A percentile compares a stretch with the other conserved stretches of the same genome.
phyloP scores from a whole-genome alignment of 192 early-diverging fungal species.

The Gorgonomyces haynaldii region DNA sequence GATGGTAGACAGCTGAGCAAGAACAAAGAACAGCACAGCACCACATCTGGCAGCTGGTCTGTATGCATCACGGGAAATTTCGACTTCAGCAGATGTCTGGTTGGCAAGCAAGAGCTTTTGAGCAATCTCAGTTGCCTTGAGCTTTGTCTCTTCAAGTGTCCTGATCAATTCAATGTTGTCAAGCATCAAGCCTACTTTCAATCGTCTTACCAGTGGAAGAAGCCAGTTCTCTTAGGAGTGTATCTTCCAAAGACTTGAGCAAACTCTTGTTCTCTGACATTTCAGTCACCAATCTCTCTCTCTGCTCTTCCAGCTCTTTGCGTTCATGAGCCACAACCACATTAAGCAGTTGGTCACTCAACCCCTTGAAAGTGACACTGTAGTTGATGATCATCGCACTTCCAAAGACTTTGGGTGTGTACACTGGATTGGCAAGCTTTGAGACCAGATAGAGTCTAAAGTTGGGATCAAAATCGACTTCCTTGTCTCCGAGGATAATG shows the following conservation, averaged over 20 bases:
- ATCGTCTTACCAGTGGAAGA: constrained; percentile 33
- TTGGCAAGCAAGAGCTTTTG: constrained; percentile 48
- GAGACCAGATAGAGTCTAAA: constrained; percentile 47
- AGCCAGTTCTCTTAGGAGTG: constrained; percentile 42
- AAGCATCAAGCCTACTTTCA: constrained; percentile 30
- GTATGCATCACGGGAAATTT: constrained; percentile 46
- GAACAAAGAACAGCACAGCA: constrained; percentile 49
- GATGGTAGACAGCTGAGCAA: constrained; percentile 48
- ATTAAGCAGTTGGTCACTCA: constrained; percentile 52
- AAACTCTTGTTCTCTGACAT: constrained; percentile 46
- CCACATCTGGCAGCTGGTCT: constrained; percentile 46
- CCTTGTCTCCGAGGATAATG: constrained; percentile 52
- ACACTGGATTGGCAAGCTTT: constrained; percentile 41
- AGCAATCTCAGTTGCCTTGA: constrained; percentile 49
- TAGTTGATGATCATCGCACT: constrained; percentile 55
- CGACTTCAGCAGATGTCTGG: constrained; percentile 49
- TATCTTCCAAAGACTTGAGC: constrained; percentile 47
- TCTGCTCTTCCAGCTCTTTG: constrained; percentile 48
- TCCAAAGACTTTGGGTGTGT: constrained; percentile 49
- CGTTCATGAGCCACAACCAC: constrained; percentile 48
- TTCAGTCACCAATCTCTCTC: constrained; percentile 42
- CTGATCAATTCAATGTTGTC: constrained; percentile 51
- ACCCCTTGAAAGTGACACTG: constrained; percentile 48
- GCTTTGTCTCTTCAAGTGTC: constrained; percentile 49
- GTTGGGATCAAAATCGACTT: constrained; percentile 47